Evolutionary conservation across 2,329 filamentous ascomycete genomes (phyloP), one percentile per base, ranked within the genome.

Genomic region (Alternaria viburni): DNA sequence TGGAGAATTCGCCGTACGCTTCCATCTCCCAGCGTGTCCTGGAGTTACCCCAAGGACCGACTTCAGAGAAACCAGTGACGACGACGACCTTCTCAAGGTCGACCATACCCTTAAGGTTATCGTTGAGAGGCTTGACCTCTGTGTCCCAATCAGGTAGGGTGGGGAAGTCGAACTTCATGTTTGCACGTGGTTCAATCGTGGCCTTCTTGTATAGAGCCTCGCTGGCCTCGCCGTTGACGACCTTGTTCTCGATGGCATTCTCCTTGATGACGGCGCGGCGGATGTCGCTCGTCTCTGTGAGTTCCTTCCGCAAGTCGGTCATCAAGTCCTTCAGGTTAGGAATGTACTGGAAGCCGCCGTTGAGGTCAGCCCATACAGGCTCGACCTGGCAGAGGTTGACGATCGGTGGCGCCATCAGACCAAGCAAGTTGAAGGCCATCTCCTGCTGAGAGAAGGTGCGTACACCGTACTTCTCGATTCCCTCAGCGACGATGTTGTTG

Each of bases 21-120:
- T 99, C 96, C 95, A 99, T 99, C 85, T 99, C 96, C 96, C 96
- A 99, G 66, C 96, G 90, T 49, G 96, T 99, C 75, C 96, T 90
- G 3, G 96, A 95, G 85, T 98, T 99, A 85, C 96, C 96, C 96
- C 96, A 99, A 8, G 96, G 96, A 51, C 96, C 94, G 65, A 97
- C 89, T 81, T 99, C 96, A 58, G 96, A 89, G 77, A 99, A 99
- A 79, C 96, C 96, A 64, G 96, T 97, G 65, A 99, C 92, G 49
- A 99, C 96, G 17, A 99, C 94, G 6, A 98, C 94, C 86, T 96
- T 97, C 77, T 98, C 96, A 44, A 99, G 89, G 76, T 99, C 95
- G 56, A 99, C 96, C 96, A 99, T 99, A 59, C 94, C 96, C 85
- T 96, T 95, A 68, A 99, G 90, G 64, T 90, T 89, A 17, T 89